Percentiles rank a stretch among this genome's conserved stretches.
These are phyloP conservation scores for Russula sp. DNA, from an alignment of 768 basidiomycete genomes.

Conservation along the genomic window DNA sequence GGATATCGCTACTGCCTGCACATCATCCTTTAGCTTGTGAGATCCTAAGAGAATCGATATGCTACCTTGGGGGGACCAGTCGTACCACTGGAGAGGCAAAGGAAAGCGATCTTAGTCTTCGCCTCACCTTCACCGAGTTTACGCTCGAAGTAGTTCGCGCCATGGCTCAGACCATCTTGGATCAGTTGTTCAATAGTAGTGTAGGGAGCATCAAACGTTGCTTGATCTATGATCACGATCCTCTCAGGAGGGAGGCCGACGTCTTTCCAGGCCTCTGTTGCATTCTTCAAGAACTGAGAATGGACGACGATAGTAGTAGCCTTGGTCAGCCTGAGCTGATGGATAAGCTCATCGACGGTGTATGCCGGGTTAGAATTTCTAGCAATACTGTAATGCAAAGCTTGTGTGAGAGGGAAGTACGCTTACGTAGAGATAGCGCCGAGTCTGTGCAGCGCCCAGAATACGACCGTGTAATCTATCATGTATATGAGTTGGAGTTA, in stretches of 20 bases:
- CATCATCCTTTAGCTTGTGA: constrained; percentile 25
- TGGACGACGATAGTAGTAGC: constrained; percentile 21
- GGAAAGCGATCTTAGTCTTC: constrained; percentile 53
- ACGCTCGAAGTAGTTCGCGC: constrained; percentile 11
- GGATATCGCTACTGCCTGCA: constrained; percentile 56
- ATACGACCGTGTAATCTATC: constrained; percentile 45
- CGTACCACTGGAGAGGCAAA: constrained; percentile 70
- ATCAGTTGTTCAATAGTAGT: constrained; percentile 10
- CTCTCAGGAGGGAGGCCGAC: constrained; percentile 8
- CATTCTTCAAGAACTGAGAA: constrained; percentile 8
- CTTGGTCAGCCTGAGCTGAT: constrained; percentile 28
- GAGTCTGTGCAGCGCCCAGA: constrained; percentile 55
- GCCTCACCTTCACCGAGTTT: constrained; percentile 10
- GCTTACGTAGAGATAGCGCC: constrained; percentile 54
- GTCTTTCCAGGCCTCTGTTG: constrained; percentile 6
- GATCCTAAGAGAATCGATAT: constrained; percentile 22
- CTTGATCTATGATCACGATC: constrained; percentile 11
- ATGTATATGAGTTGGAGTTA: not conserved
- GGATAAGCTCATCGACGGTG: constrained; percentile 27
- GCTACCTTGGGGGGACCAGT: constrained; percentile 43
- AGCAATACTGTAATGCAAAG: not conserved
- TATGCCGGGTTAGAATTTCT: constrained; percentile 31
- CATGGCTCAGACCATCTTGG: constrained; percentile 6
- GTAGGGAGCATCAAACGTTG: constrained; percentile 6
- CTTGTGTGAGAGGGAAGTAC: not conserved